Evolutionary conservation across 2,329 filamentous ascomycete species (phyloP), one percentile per base, ranked within the genome.

Genomic region (Ploettnerulaceae sp.): DNA sequence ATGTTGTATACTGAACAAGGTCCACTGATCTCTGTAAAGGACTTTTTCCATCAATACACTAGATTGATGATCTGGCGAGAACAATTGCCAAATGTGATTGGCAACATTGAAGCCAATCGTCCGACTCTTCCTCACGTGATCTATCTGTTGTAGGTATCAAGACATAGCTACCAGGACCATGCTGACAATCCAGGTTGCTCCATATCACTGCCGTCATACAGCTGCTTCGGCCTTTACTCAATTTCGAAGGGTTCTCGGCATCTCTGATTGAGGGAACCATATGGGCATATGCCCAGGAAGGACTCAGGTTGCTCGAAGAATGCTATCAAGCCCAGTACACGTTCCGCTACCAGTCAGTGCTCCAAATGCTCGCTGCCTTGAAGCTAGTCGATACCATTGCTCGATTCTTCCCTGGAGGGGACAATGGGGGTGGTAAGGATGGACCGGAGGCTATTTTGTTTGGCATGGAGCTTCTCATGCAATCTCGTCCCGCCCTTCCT

Each of bases 351-450:
- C 62, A 65, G 32, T 57, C 61, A 2, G 59, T 61, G 1, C 45
- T 64, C 12, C 64, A 67, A 40, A 61, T 64, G 49, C 64, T 66
- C 49, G 52, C 57, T 17, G 14, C 61, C 22, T 53, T 66, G 3
- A 61, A 66, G 34, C 43, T 66, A 17, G 56, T 54, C 8, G 62
- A 66, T 38, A 39, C 58, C 6, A 38, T 65, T 20, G 48, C 57
- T n/a, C 58, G 61, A 17, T 62, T 58, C 39, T 64, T 58, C 17
- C 59, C 62, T 8, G 50, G 48, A n/a, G 54, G 47, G 7, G 31
- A 52, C 8, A 53, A 60, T 26, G 49, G 50, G 6, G 26, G 35
- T 39, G 42, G 53, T 7, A 58, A 56, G 32, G 54, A 60, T 49
- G 61, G 59, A 3, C 38, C 47, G 1, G 54, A 59, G 24, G 57